phyloP scores from a whole-genome alignment of 192 early-diverging fungal species.

The Coemansia furcata region DNA sequence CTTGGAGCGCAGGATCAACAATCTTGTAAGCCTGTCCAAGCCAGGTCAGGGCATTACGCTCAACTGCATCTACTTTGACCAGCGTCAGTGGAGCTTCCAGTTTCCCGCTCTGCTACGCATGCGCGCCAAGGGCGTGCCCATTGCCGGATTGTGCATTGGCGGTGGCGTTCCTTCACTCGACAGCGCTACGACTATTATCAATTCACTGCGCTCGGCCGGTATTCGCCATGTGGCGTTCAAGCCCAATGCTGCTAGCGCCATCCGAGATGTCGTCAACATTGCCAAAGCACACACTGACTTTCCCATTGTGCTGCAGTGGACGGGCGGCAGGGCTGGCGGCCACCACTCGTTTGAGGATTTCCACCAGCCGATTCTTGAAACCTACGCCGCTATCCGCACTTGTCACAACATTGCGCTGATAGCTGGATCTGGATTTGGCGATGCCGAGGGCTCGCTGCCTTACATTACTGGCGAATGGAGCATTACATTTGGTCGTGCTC shows the following conservation, averaged over 20 bases:
- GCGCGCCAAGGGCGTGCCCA: conserved; percentile 81
- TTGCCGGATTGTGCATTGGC: conserved; percentile 88
- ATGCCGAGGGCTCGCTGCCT: conserved; percentile 78
- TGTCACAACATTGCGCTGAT: conserved; percentile 80
- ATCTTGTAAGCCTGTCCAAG: conserved; percentile 67
- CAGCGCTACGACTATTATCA: conserved; percentile 79
- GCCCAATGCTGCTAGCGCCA: conserved; percentile 73
- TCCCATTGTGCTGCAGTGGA: conserved; percentile 95
- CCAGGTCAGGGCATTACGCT: conserved; percentile 87
- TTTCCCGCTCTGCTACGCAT: conserved; percentile 77
- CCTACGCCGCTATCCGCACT: conserved; percentile 69
- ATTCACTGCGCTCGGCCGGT: conserved; percentile 70
- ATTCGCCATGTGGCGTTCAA: conserved; percentile 83
- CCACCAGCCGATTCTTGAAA: conserved; percentile 79
- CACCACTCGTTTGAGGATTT: conserved; percentile 98
- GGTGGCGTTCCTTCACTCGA: conserved; percentile 90
- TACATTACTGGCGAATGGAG: conserved; percentile 96
- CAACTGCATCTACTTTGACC: conserved; percentile 90
- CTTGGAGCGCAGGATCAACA: conserved; percentile 67
- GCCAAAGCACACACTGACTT: conserved; percentile 80
- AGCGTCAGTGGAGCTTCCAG: conserved; percentile 81
- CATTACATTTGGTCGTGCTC: conserved; percentile 70
- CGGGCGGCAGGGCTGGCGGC: conserved; percentile 92
- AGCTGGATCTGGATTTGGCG: conserved; percentile 90
- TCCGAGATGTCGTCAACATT: conserved; percentile 84